Evolutionary conservation across 2,329 filamentous ascomycete genomes (phyloP), one percentile per base, ranked within the genome.

Genomic region (Graphilbum ipis-grandicollis): DNA sequence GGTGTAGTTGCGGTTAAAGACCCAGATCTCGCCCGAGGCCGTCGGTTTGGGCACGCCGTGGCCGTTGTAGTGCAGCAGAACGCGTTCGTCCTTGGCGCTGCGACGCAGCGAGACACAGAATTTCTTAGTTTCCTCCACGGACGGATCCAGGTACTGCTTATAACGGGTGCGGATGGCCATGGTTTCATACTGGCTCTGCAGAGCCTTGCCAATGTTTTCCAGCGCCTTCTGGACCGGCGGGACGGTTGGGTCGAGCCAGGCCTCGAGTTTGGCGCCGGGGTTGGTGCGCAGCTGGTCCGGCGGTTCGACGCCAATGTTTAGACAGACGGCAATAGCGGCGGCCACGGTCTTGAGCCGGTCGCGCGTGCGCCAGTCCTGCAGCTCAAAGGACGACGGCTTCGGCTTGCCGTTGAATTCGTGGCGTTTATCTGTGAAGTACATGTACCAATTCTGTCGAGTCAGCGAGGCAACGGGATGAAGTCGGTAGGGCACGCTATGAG

Each of bases 341-440:
- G 86, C 94, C 6, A 98, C 86, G 0, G 90, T 98, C 63, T 98
- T 98, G 43, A 96, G 65, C 13, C 90, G 73, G 55, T 98, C 90
- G 47, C 85, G 78, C 81, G 96, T 94, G 40, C 90, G 79, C 90
- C 90, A 98, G 54, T 96, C 90, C 52, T 93, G 81, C 6, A 93
- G 61, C 43, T 74, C 65, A 46, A 71, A 71, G 19, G 60, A 56
- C 15, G 66, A 68, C 36, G 73, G 68, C 52, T 85, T 83, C 14
- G 85, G 83, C 46, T 86, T 84, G 18, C 85, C 90, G 26, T 84
- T 88, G 18, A 84, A 90, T 54, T 96, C 90, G 58, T 98, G 90
- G 37, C 88, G 79, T 58, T 96, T 96, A 57, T 98, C 90, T 44
- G 88, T 94, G 57, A 82, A 98, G 59, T 98, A 98, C 88, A 96